A percentile compares a stretch with the other conserved stretches of the same genome.
These are phyloP conservation scores for Chrysochromulina parva DNA, from an alignment of 78 protist genomes.

Conservation along the genomic window DNA sequence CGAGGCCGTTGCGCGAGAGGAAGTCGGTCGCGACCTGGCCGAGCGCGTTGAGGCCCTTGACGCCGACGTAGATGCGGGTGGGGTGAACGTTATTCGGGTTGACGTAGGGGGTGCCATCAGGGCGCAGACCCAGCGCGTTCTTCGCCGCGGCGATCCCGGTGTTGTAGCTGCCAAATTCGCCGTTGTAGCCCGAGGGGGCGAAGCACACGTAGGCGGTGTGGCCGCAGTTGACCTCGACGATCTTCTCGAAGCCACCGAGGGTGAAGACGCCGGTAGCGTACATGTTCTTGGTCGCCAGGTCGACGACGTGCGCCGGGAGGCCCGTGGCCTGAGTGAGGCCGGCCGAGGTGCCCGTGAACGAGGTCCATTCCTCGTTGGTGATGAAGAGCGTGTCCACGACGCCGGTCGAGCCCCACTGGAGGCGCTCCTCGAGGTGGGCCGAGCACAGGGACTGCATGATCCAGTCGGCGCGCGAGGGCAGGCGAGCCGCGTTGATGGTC, in stretches of 20 bases:
- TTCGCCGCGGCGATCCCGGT: no score
- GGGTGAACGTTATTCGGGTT: neutral
- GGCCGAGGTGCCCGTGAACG: neutral
- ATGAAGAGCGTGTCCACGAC: neutral
- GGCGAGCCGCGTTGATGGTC: neutral
- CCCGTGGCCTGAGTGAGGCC: neutral
- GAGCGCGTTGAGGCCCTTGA: neutral
- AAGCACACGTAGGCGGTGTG: neutral
- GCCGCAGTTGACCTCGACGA: constrained; percentile 2
- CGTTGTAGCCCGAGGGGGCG: neutral
- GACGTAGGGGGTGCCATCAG: neutral
- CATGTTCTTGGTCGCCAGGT: neutral
- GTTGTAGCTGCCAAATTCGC: neutral
- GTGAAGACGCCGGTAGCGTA: neutral
- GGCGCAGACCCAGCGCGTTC: neutral
- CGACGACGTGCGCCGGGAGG: neutral
- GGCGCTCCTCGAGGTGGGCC: neutral
- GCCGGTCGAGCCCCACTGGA: no score
- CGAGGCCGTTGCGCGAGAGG: neutral
- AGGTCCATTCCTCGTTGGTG: constrained; percentile 18
- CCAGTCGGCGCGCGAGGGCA: neutral
- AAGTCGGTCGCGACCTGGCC: neutral
- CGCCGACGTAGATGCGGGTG: neutral
- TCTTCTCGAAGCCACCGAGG: constrained; percentile 20
- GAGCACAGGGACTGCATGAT: constrained; percentile 19